phyloP scores from a whole-genome alignment of 495 filamentous ascomycete species.

The Talaromyces proteolyticus region DNA sequence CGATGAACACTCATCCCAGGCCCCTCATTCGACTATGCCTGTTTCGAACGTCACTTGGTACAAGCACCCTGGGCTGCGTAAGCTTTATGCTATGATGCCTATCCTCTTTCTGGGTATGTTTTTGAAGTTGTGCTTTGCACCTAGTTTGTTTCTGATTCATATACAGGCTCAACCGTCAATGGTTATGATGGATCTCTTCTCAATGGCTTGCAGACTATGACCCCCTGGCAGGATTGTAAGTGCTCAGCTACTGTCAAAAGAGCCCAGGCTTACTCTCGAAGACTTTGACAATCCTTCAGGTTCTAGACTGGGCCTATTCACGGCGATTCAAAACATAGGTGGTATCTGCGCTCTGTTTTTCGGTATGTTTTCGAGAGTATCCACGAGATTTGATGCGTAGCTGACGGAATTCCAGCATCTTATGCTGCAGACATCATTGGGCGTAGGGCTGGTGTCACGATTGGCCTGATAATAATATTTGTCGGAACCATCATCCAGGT shows the following conservation, averaged over 20 bases:
- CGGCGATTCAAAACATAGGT: conserved; percentile 20
- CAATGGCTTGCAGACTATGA: conserved; percentile 28
- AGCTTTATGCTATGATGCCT: conserved; percentile 28
- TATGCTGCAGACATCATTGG: conserved; percentile 11
- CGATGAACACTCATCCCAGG: neutral
- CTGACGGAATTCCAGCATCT: conserved; percentile 6
- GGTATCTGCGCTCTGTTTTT: conserved; percentile 16
- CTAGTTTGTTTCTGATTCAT: neutral
- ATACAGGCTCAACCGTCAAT: conserved; percentile 14
- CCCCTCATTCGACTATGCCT: neutral
- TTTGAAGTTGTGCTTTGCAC: neutral
- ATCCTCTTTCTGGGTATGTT: conserved; percentile 19
- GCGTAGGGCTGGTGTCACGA: conserved; percentile 8
- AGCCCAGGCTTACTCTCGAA: neutral
- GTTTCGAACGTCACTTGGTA: conserved; percentile 15
- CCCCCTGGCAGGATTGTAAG: conserved; percentile 22
- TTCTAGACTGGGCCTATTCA: conserved; percentile 18
- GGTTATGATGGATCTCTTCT: conserved; percentile 27
- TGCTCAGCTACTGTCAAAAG: neutral
- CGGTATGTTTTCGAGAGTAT: conserved; percentile 4
- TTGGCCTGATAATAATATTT: conserved; percentile 11
- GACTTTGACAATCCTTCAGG: conserved; percentile 21
- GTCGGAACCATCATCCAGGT: conserved; percentile 13
- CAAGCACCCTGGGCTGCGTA: conserved; percentile 21
- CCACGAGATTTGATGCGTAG: neutral